Percentiles rank a stretch among this genome's conserved stretches.
Conservation (phyloP, 2,329 filamentous ascomycete genomes). For the Microdochium nivale region DNA sequence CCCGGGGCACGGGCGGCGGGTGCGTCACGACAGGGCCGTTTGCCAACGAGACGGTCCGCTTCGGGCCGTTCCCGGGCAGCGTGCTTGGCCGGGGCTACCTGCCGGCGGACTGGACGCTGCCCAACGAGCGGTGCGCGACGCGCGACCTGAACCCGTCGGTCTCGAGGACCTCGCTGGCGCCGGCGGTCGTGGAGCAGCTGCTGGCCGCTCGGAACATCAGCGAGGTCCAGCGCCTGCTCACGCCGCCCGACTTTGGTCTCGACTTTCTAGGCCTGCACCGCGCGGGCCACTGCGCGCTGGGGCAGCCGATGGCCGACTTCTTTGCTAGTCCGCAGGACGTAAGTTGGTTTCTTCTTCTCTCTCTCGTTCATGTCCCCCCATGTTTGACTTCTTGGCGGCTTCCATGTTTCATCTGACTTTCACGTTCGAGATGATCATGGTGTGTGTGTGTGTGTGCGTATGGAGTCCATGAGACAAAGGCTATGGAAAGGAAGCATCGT, state of each 20-base stretch:
- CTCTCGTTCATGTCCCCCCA: too few relatives aligned
- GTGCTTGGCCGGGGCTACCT: not conserved
- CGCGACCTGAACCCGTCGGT: not conserved
- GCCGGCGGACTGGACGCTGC: not conserved
- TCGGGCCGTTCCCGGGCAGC: constrained; percentile 14
- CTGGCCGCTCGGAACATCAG: not conserved
- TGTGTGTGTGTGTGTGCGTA: too few relatives aligned
- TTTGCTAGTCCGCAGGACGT: not conserved
- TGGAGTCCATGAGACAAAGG: too few relatives aligned
- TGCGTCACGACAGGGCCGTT: constrained; percentile 36
- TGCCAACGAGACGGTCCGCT: constrained; percentile 15
- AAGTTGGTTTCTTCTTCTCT: too few relatives aligned
- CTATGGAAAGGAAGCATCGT: too few relatives aligned
- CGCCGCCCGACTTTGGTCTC: not conserved
- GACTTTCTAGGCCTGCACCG: not conserved
- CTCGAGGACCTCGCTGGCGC: not conserved
- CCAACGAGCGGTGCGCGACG: not conserved
- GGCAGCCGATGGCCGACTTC: not conserved
- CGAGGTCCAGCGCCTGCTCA: not conserved
- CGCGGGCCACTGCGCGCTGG: not conserved
- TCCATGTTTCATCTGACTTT: too few relatives aligned
- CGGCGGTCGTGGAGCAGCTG: not conserved
- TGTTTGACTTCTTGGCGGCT: too few relatives aligned
- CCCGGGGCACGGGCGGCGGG: constrained; percentile 44
- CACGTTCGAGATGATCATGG: too few relatives aligned